Evolutionary conservation across 345 rosid genomes (phyloP), one percentile per base, ranked within the genome.

Genomic region (Sonneratia alba): DNA sequence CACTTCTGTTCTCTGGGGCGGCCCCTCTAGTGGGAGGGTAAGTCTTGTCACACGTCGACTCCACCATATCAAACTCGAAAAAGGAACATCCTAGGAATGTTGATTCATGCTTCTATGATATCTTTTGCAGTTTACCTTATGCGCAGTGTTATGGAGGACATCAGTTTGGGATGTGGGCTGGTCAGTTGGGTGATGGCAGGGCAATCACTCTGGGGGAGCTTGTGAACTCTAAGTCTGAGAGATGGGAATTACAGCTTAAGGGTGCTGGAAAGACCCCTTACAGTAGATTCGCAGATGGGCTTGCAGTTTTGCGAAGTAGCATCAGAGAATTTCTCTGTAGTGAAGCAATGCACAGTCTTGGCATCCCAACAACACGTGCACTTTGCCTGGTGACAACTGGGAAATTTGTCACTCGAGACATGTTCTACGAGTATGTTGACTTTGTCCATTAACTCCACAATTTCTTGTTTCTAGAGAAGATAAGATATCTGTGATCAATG

Each of bases 161-260:
- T 81, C 98, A 92, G 73, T 95, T 95, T 84, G 97, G 99, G 69
- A 87, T 76, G 83, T 96, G 98, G 99, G 99, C 98, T 68, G 98
- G 98, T 80, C 99, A 96, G 80, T 82, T 96, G 56, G 99, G 99
- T 77, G 99, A 96, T 79, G 99, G 99, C 37, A 88, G 99, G 74
- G 99, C 98, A 77, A 91, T 96, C 65, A 88, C 97, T 11, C 86
- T 96, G 0, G 99, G 99, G 51, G 97, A 90, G 79, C 75, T 89
- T 85, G 72, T 92, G 57, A 92, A 87, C 81, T 88, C 87, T n/a
- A 89, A 83, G 81, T 80, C 82, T 36, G 88, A 92, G 83, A 88
- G 98, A 78, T 96, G 98, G 99, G 99, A 96, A 67, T 83, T 92
- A 81, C 98, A 96, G 83, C 98, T 92, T 68, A 96, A 96, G 84